Evolutionary conservation across 495 filamentous ascomycete species (phyloP).

Genomic region (Daldinia grandis): DNA sequence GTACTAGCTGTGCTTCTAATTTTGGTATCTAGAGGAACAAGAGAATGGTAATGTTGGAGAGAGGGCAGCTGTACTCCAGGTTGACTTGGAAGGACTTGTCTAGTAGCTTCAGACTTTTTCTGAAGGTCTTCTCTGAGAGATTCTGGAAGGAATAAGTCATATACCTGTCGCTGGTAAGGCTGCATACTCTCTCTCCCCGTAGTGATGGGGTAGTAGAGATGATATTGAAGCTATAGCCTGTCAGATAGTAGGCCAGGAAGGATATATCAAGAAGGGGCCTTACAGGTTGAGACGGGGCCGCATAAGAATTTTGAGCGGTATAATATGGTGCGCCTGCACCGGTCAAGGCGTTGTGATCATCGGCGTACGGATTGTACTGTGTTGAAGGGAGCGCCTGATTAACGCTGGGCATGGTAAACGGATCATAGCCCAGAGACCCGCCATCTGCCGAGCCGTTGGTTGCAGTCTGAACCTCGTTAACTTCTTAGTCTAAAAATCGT

Average conservation of each 20-base stretch:
- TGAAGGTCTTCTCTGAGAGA: constrained; percentile 86
- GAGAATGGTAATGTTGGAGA: constrained; percentile 87
- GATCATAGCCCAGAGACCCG: constrained; percentile 58
- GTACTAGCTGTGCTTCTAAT: constrained; percentile 72
- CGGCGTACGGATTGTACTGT: constrained; percentile 72
- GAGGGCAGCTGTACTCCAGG: constrained; percentile 64
- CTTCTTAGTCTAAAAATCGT: not conserved
- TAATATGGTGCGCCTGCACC: constrained; percentile 63
- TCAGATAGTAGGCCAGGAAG: constrained; percentile 3
- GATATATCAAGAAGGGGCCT: constrained; percentile 35
- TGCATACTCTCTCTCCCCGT: constrained; percentile 79
- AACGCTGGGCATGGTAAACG: constrained; percentile 66
- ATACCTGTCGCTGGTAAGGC: constrained; percentile 82
- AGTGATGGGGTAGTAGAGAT: constrained; percentile 90
- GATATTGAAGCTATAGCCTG: constrained; percentile 74
- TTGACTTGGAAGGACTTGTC: constrained; percentile 82
- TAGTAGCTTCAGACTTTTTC: constrained; percentile 83
- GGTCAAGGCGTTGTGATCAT: constrained; percentile 59
- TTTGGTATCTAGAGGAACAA: constrained; percentile 87
- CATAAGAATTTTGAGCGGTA: constrained; percentile 50
- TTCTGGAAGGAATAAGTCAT: constrained; percentile 90
- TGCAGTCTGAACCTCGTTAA: constrained; percentile 35
- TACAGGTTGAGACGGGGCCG: constrained; percentile 72
- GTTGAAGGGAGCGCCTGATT: constrained; percentile 61
- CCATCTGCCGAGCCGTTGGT: constrained; percentile 42